Evolutionary conservation across 805 yeast species (phyloP), one percentile per base, ranked within the genome.

Genomic region (Ogataea pignaliae): DNA sequence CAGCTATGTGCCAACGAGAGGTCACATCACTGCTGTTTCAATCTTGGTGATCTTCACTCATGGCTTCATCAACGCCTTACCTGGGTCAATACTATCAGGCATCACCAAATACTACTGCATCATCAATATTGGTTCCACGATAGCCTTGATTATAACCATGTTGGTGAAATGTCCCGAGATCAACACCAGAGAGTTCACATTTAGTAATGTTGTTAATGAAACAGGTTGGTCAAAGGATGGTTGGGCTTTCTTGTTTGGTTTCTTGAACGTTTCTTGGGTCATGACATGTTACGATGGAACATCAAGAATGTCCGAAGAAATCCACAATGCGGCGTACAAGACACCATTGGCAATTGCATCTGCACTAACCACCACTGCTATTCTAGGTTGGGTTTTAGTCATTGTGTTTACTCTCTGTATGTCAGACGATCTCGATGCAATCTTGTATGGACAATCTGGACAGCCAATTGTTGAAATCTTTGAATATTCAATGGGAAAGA

Each of bases 341-440:
- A 78, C 81, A 6, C 85, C 86, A 15, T 59, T 72, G 47, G 86
- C 85, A 10, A 79, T 81, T 41, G 68, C 78, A 7, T 66, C 76
- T 11, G 79, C 83, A 14, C 68, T 77, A 40, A 55, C 70, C 11
- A 68, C 71, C 6, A 75, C 81, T 41, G 73, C 77, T 55, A 44
- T 72, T 34, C 53, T 75, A 32, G 81, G 81, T 16, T 75, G 77
- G 72, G 56, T 69, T 41, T 64, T 76, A 34, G 65, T 71, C 45
- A 65, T 76, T 46, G 78, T 74, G 18, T 68, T 71, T 47, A 68
- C 72, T 40, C 67, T 75, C 36, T 64, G 70, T 46, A 73, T 76
- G 64, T 67, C 69, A 42, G 63, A 70, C 39, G 69, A 69, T 48
- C 54, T 71, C 16, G 61, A 54, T 3, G 40, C 55, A 12, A 57